Percentiles rank a stretch among this genome's conserved stretches.
Conservation (phyloP, 495 filamentous ascomycete genomes). For the Annulohypoxylon moriforme region DNA sequence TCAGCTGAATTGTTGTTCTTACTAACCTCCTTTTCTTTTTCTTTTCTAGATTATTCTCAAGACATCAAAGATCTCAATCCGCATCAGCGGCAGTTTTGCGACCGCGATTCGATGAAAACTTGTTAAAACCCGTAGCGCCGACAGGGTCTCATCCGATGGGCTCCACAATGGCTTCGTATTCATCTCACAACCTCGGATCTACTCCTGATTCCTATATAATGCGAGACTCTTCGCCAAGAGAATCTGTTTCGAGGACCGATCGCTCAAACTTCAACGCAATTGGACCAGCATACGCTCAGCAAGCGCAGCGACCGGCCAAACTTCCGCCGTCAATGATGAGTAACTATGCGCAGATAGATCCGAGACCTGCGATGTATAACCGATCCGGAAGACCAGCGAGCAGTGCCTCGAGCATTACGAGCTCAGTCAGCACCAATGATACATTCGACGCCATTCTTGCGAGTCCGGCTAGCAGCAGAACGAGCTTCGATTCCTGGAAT, state of each 20-base stretch:
- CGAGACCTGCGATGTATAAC: conserved; percentile 37
- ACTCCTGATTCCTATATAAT: conserved; percentile 28
- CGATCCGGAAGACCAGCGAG: conserved; percentile 37
- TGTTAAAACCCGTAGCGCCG: conserved; percentile 23
- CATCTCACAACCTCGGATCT: conserved; percentile 30
- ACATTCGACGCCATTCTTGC: conserved; percentile 48
- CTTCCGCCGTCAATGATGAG: conserved; percentile 43
- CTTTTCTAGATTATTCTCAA: conserved; percentile 27
- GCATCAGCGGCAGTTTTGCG: conserved; percentile 28
- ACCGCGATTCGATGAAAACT: conserved; percentile 33
- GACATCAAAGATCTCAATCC: conserved; percentile 41
- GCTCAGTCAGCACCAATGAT: conserved; percentile 42
- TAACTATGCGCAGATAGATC: conserved; percentile 48
- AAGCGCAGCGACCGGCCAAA: conserved; percentile 30
- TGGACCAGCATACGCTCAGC: conserved; percentile 35
- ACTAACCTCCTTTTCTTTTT: conserved; percentile 40
- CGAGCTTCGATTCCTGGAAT: conserved; percentile 56
- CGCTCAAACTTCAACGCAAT: conserved; percentile 38
- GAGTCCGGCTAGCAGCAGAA: conserved; percentile 52
- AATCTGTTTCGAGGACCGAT: conserved; percentile 18
- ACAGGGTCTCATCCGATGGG: conserved; percentile 15
- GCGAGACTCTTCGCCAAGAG: conserved; percentile 19
- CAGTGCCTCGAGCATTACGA: conserved; percentile 44
- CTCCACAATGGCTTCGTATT: conserved; percentile 37
- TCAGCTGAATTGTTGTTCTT: conserved; percentile 18